Conservation (phyloP, 1,139 yeast species). For the Saccharomyces hybrid region DNA sequence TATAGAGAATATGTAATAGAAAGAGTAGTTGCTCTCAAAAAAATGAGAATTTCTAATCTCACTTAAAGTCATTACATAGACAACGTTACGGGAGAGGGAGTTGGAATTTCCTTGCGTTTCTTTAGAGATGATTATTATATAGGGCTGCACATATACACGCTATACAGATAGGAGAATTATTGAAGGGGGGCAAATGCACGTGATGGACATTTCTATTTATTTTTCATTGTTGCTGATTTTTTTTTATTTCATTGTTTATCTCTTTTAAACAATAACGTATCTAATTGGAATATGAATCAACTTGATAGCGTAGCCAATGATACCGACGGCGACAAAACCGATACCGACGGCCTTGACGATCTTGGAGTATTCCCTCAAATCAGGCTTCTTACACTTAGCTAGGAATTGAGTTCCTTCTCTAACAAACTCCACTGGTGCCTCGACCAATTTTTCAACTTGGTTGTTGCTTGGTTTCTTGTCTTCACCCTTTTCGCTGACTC, state of each 20-base stretch:
- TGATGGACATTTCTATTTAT: not conserved
- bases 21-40: too few relatives aligned
- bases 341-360: slow-evolving; percentile 93
- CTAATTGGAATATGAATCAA: slow-evolving; percentile 94
- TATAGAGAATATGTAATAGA: not conserved
- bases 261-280: slow-evolving; percentile 75
- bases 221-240: not conserved
- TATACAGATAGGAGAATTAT: not conserved
- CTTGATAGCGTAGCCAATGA: slow-evolving; percentile 93
- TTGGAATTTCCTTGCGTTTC: not conserved
- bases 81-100: too few relatives aligned
- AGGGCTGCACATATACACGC: not conserved
- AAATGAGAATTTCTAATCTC: too few relatives aligned
- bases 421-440: slow-evolving; percentile 84
- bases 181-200: not conserved
- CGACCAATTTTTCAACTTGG: slow-evolving; percentile 67
- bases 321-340: slow-evolving; percentile 96
- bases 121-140: not conserved
- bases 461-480: slow-evolving; percentile 12
- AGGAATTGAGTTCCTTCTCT: slow-evolving; percentile 86
- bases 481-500: slow-evolving; percentile 17
- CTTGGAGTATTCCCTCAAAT: slow-evolving; percentile 76
- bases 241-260: slow-evolving; percentile 4
- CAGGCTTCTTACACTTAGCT: slow-evolving; percentile 90
- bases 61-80: too few relatives aligned